Conservation (phyloP, 1,139 yeast species). For the Tardiomyces depauwii region DNA sequence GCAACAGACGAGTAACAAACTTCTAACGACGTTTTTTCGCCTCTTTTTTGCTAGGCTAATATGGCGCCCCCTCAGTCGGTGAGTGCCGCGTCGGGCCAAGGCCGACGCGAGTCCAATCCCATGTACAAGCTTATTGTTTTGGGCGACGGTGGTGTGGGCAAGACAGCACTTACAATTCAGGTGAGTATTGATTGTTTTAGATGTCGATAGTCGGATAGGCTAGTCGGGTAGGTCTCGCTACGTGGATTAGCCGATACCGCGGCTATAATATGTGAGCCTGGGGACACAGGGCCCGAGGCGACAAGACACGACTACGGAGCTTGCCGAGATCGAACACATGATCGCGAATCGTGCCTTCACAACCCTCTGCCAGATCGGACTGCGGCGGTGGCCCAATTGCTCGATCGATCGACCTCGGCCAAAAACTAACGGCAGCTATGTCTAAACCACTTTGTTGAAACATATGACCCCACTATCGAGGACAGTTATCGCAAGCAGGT, state of each 20-base stretch:
- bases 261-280: no score
- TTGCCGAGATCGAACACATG: no score
- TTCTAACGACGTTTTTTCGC: no score
- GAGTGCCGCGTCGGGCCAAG: neutral
- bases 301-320: no score
- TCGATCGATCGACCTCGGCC: no score
- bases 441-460: conserved; percentile 54
- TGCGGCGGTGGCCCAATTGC: no score
- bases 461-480: conserved; percentile 96
- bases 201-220: conserved; percentile 5
- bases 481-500: conserved; percentile 91
- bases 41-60: no score
- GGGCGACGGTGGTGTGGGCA: conserved; percentile 99
- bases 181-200: conserved; percentile 9
- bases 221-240: no score
- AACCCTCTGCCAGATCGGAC: neutral
- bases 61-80: no score
- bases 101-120: conserved; percentile 6
- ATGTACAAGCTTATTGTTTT: conserved; percentile 80
- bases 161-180: conserved; percentile 88
- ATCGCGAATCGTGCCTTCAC: neutral
- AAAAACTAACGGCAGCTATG: neutral
- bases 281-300: no score
- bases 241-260: no score
- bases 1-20: no score